Evolutionary conservation across 2,329 filamentous ascomycete species (phyloP).

Genomic region (Aspergillus glaucus): DNA sequence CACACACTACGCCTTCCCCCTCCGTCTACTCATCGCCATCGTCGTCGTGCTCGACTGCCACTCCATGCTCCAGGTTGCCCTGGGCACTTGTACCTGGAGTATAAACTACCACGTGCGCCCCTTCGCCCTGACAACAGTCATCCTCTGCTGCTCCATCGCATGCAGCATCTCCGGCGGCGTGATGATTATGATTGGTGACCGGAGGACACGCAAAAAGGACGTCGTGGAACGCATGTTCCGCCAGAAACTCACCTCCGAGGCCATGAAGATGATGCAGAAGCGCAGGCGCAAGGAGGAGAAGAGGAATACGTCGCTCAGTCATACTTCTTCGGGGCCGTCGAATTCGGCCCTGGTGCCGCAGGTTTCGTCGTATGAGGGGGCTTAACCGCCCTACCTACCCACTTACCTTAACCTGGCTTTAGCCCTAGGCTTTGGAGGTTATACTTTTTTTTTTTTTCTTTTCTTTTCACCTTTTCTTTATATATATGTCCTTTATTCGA

Average conservation of each 20-base stretch:
- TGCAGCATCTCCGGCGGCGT: constrained; percentile 73
- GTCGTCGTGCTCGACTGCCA: constrained; percentile 75
- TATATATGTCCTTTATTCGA: too few species aligned
- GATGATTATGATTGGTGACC: constrained; percentile 69
- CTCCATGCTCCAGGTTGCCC: constrained; percentile 70
- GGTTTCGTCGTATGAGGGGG: constrained; percentile 4
- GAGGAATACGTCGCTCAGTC: constrained; percentile 14
- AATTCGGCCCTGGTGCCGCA: neutral
- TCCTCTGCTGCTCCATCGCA: constrained; percentile 71
- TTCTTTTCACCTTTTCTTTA: neutral
- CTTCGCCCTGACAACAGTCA: constrained; percentile 69
- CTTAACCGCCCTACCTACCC: constrained; percentile 4
- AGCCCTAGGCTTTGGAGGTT: neutral
- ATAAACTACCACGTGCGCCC: constrained; percentile 66
- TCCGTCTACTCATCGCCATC: constrained; percentile 66
- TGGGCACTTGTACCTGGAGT: constrained; percentile 72
- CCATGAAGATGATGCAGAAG: constrained; percentile 53
- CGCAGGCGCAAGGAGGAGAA: constrained; percentile 39
- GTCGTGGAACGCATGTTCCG: constrained; percentile 70
- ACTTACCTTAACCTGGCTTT: neutral
- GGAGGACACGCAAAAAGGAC: constrained; percentile 76
- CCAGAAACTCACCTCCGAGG: constrained; percentile 65
- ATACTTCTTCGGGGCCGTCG: neutral
- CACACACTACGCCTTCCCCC: constrained; percentile 73
- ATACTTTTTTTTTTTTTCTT: neutral